Evolutionary conservation across 208 protist genomes (phyloP), one percentile per base, ranked within the genome.

Genomic region (Wallacemonas collosoma): DNA sequence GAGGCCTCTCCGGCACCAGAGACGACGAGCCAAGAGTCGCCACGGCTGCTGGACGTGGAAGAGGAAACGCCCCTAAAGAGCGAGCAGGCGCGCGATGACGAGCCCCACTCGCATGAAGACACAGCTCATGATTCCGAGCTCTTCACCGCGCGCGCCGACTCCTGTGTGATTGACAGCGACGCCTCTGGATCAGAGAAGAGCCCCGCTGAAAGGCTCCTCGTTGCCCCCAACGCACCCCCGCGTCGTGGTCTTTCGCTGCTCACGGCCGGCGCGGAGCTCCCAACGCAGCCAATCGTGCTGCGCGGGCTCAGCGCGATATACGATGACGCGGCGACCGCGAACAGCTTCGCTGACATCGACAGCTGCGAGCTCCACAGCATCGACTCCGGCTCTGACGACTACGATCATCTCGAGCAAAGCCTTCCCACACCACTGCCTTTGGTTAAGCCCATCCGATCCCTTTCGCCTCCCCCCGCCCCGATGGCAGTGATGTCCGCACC

Each of bases 301-400:
- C 60, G 60, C n/a, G 60, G 60, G n/a, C 43, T 65, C 4, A 65
- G 60, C 43, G 60, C 60, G 12, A 41, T 65, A 14, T 65, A 51
- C 60, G 60, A 65, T 41, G 43, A 2, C 11, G 41, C 38, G 41
- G 39, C 60, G 26, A 26, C 26, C n/a, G 11, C 50, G 4, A 39
- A 38, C 12, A 36, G 4, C n/a, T 11, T 50, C 40, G 60, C 44
- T n/a, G 60, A 65, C 60, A 48, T 65, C 8, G 14, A 65, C 40
- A 65, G 60, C 60, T 65, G 60, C 60, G 60, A 65, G 6, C 60
- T 65, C 14, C 41, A 65, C 60, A 65, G 60, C 60, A 65, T 65
- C 43, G 60, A 65, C 2, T 65, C 60, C 60, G 60, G 41, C 60
- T 65, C 60, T n/a, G 60, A 65, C 26, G 60, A 65, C 60, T 65